Base-by-base conservation (phyloP, 208 protist genomes). In the Wallacemonas sp. region DNA sequence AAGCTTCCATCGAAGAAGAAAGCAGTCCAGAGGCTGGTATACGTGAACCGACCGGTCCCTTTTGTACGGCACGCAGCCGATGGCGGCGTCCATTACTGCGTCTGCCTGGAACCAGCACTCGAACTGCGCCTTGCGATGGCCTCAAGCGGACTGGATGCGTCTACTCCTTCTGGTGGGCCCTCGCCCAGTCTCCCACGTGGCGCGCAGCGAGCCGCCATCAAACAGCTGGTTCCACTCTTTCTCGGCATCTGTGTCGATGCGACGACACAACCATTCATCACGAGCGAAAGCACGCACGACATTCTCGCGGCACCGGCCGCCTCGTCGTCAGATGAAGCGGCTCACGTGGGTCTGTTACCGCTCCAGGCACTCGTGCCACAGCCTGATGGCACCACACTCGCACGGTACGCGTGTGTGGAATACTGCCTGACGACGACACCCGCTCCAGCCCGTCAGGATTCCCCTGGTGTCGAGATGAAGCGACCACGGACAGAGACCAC, bases 191-290 rank as follows among this genome's bases (percentile, higher is more conserved):
- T n/a, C n/a, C n/a, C n/a, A n/a, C n/a, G n/a, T n/a, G n/a, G n/a
- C n/a, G n/a, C n/a, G n/a, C n/a, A n/a, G n/a, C n/a, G n/a, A n/a
- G n/a, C n/a, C n/a, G n/a, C 19, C 5, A 17, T 29, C 5, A 19
- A 26, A 30, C 26, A 39, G 30, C 4, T 58, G 52, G 52, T 39
- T 8, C 52, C 52, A 0, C 52, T 58, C 14, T 58, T 58, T 24
- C 9, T 58, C 11, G 52, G 52, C 5, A 17, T 58, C 3, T 29
- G 29, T 29, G 52, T 58, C 17, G 14, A 24, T 29, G n/a, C 8
- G 5, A 30, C 30, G 3, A 58, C 52, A 4, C 16, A 23, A 21
- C 52, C 52, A n/a, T 58, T 58, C 32, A 58, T 58, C 52, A 58
- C 30, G 11, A 6, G 4, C 12, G n/a, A 4, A 19, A 26, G n/a